Percentiles rank a stretch among this genome's conserved stretches.
phyloP scores from a whole-genome alignment of 2,329 filamentous ascomycete species.

The Trichophyton benhamiae region DNA sequence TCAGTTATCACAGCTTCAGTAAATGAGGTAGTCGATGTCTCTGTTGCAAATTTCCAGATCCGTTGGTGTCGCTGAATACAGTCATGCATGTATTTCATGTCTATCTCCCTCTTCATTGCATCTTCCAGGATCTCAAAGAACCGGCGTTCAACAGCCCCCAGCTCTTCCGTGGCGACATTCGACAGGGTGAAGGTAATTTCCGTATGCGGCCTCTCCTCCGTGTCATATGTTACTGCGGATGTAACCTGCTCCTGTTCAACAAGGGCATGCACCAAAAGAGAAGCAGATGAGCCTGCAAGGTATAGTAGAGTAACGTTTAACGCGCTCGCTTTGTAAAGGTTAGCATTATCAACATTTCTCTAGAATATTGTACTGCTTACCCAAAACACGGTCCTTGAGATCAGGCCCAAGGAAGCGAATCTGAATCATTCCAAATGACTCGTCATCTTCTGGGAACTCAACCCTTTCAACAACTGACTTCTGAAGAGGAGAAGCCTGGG shows the following conservation, averaged over 20 bases:
- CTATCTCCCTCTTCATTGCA: slow-evolving; percentile 61
- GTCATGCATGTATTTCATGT: slow-evolving; percentile 82
- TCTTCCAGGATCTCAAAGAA: slow-evolving; percentile 75
- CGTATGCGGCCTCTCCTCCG: slow-evolving; percentile 66
- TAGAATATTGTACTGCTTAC: slow-evolving; percentile 21
- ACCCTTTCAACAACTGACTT: slow-evolving; percentile 64
- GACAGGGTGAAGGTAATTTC: slow-evolving; percentile 78
- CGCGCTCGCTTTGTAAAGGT: slow-evolving; percentile 40
- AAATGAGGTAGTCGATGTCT: slow-evolving; percentile 70
- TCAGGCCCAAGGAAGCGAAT: slow-evolving; percentile 79
- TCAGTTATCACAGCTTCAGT: slow-evolving; percentile 79
- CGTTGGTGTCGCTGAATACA: slow-evolving; percentile 72
- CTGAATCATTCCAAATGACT: slow-evolving; percentile 77
- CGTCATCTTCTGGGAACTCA: slow-evolving; percentile 92
- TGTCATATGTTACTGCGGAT: slow-evolving; percentile 69
- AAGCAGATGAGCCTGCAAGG: slow-evolving; percentile 83
- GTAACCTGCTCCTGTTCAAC: slow-evolving; percentile 89
- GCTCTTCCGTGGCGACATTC: slow-evolving; percentile 74
- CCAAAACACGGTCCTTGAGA: slow-evolving; percentile 55
- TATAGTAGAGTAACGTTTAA: slow-evolving; percentile 73
- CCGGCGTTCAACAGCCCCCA: slow-evolving; percentile 71
- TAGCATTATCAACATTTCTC: not conserved
- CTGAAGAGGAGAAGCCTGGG: slow-evolving; percentile 58
- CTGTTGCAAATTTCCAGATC: slow-evolving; percentile 70
- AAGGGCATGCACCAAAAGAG: slow-evolving; percentile 77